Percentiles rank a stretch among this genome's conserved stretches.
These are phyloP conservation scores for Starmerella apis DNA, from an alignment of 805 yeast species.

Conservation along the genomic window DNA sequence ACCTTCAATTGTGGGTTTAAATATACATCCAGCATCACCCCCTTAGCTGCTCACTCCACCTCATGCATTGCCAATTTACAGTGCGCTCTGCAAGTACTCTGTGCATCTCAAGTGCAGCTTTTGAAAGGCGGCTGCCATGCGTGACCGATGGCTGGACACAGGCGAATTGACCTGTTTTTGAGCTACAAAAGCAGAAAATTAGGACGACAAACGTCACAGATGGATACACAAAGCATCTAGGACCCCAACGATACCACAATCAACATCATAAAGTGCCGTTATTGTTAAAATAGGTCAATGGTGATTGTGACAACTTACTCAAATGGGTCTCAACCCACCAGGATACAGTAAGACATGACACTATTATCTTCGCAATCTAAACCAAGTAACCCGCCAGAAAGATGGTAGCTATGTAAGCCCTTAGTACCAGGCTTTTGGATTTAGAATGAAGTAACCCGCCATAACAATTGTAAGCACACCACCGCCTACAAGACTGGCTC, in stretches of 20 bases:
- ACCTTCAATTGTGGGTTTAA: too few species aligned
- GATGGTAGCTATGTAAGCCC: not conserved
- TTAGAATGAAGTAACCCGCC: conserved; percentile 2
- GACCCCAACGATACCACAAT: not conserved
- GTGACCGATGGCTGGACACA: not conserved
- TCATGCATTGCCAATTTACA: not conserved
- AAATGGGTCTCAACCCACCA: conserved; percentile 3
- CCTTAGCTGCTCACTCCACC: not conserved
- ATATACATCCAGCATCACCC: not conserved
- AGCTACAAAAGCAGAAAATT: not conserved
- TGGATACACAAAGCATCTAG: not conserved
- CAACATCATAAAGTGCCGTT: not conserved
- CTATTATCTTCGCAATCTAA: not conserved
- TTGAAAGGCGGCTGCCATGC: not conserved
- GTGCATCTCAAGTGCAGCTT: not conserved
- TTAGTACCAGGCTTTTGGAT: not conserved
- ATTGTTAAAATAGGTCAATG: not conserved
- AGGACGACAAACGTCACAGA: not conserved
- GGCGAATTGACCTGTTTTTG: not conserved
- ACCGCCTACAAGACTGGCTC: not conserved
- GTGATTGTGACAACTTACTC: not conserved
- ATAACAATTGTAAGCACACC: not conserved
- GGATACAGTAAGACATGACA: not conserved
- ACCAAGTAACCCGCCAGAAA: conserved; percentile 2
- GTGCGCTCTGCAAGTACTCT: not conserved